phyloP scores from a whole-genome alignment of 768 basidiomycete species.

The Rhodotorula diobovata region DNA sequence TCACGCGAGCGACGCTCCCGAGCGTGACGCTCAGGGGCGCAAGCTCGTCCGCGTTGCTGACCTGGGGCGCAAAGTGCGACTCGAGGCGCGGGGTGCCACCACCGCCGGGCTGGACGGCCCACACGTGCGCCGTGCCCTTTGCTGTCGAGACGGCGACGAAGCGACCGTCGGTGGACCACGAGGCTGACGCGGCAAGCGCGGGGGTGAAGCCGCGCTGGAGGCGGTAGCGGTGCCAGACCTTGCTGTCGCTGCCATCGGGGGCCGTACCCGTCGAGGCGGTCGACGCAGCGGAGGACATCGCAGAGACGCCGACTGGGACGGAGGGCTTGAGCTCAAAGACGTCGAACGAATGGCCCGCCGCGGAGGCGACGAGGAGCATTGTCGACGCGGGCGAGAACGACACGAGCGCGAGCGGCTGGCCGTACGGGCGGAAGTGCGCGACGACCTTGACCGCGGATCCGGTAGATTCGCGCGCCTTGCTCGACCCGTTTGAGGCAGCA shows the following conservation, averaged over 20 bases:
- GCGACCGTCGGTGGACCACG: conserved; percentile 32
- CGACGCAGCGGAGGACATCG: background rate
- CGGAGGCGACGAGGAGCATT: conserved; percentile 26
- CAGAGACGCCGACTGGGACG: conserved; percentile 2
- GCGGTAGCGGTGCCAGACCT: conserved; percentile 42
- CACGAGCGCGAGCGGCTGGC: conserved; percentile 29
- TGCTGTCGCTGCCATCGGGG: conserved; percentile 8
- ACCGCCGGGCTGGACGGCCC: conserved; percentile 30
- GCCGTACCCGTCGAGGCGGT: background rate
- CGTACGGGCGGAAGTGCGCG: conserved; percentile 40
- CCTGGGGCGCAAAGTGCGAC: conserved; percentile 16
- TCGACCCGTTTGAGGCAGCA: too few relatives aligned
- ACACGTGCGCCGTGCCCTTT: conserved; percentile 39
- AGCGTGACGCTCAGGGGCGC: conserved; percentile 31
- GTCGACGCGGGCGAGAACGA: conserved; percentile 38
- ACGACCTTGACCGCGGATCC: background rate
- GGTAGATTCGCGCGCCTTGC: background rate
- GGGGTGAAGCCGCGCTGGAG: conserved; percentile 36
- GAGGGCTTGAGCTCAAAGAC: conserved; percentile 41
- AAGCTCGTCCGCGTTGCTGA: conserved; percentile 20
- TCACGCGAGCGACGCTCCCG: conserved; percentile 25
- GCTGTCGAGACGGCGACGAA: conserved; percentile 37
- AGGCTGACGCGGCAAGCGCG: conserved; percentile 1
- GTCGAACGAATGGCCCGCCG: conserved; percentile 36
- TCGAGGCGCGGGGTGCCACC: conserved; percentile 31